Percentiles rank a stretch among this genome's conserved stretches.
phyloP scores from a whole-genome alignment of 768 basidiomycete genomes.

The Porphyrellus cyaneotinctus region DNA sequence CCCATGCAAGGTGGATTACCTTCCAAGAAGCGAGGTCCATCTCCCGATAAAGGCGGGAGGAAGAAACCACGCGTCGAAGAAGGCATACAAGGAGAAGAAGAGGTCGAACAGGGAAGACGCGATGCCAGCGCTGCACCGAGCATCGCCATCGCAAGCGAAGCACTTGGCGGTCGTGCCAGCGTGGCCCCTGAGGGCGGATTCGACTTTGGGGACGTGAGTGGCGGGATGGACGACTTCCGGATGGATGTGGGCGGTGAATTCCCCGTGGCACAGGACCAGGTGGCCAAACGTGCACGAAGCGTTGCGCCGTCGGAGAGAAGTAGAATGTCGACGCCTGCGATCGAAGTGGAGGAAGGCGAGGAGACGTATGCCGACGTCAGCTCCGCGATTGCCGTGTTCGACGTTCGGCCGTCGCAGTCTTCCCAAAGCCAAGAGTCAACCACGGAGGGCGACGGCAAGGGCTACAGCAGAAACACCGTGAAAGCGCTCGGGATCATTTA shows the following conservation, averaged over 20 bases:
- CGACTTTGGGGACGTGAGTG: constrained; percentile 57
- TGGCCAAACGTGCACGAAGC: constrained; percentile 44
- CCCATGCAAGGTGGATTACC: constrained; percentile 49
- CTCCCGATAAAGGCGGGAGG: constrained; percentile 52
- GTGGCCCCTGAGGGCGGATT: constrained; percentile 53
- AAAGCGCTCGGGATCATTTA: constrained; percentile 77
- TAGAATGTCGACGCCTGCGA: constrained; percentile 63
- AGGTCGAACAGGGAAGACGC: constrained; percentile 70
- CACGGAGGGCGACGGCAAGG: constrained; percentile 55
- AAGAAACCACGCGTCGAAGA: constrained; percentile 59
- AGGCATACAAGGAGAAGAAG: constrained; percentile 46
- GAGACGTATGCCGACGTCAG: constrained; percentile 63
- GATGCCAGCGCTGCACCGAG: constrained; percentile 63
- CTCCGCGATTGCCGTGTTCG: constrained; percentile 82
- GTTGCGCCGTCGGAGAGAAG: constrained; percentile 53
- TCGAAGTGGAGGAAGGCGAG: constrained; percentile 60
- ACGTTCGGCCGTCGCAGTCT: constrained; percentile 54
- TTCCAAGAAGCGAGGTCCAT: constrained; percentile 58
- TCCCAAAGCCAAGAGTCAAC: constrained; percentile 45
- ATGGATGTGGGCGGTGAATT: constrained; percentile 59
- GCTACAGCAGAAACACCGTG: constrained; percentile 86
- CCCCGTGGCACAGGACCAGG: constrained; percentile 28
- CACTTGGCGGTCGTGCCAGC: constrained; percentile 50
- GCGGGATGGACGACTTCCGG: constrained; percentile 63
- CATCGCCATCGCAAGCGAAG: constrained; percentile 51